These are phyloP conservation scores for Pseudozyma flocculosa DNA, from an alignment of 1,284 basidiomycete genomes.

Conservation along the genomic window DNA sequence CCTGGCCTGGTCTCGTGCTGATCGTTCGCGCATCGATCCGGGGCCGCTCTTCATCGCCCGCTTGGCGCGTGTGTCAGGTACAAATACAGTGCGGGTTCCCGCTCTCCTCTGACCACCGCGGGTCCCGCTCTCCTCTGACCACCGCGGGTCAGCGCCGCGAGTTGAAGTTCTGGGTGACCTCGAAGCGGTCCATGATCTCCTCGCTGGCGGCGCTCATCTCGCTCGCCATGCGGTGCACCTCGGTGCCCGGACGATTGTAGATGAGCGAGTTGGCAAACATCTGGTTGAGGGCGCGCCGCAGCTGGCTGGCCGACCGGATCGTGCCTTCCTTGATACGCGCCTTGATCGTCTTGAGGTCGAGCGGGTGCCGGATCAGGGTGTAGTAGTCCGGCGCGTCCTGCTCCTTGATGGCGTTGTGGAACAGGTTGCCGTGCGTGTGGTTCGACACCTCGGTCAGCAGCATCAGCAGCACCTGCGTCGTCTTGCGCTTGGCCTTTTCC, in stretches of 20 bases:
- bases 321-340: slow-evolving; percentile 47
- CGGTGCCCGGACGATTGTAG: slow-evolving; percentile 52
- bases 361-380: slow-evolving; percentile 41
- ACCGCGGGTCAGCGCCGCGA: no score
- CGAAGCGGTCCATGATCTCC: slow-evolving; percentile 35
- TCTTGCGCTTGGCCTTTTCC: slow-evolving; percentile 43
- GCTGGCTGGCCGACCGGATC: slow-evolving; percentile 31
- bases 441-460: slow-evolving; percentile 51
- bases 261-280: slow-evolving; percentile 56
- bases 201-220: slow-evolving; percentile 52
- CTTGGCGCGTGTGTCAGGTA: no score
- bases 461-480: slow-evolving; percentile 46
- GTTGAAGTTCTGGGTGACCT: slow-evolving; percentile 31
- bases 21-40: no score
- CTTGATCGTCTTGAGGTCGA: slow-evolving; percentile 54
- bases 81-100: no score
- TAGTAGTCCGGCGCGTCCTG: slow-evolving; percentile 55
- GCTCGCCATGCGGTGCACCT: slow-evolving; percentile 52
- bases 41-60: no score
- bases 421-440: slow-evolving; percentile 55
- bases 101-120: no score
- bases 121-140: no score
- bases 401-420: slow-evolving; percentile 54
- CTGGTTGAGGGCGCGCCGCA: slow-evolving; percentile 35
- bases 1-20: no score